Evolutionary conservation across 2,329 filamentous ascomycete species (phyloP), one percentile per base, ranked within the genome.

Genomic region (Dactylonectria estremocensis): DNA sequence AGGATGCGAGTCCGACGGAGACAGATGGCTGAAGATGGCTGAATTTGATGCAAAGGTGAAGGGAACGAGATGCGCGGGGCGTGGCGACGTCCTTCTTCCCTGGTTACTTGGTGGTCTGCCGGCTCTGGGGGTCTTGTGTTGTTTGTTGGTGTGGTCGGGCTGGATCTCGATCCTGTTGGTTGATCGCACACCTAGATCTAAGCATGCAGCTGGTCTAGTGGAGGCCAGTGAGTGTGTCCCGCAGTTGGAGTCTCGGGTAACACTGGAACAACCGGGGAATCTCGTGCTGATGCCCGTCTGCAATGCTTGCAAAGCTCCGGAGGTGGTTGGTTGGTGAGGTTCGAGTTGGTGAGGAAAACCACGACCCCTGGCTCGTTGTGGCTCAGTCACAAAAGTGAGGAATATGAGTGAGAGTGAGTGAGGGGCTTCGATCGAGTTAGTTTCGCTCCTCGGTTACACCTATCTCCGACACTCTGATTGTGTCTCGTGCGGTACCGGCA

Each of bases 211-310:
- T 52, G 48, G 28, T n/a, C 48, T 24, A 52, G 16, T 52, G 8
- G 28, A 18, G 31, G 33, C 50, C 18, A 8, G 40, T 43, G 40
- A n/a, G 40, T 53, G 18, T 53, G 50, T 35, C 50, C 50, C 18
- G 31, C 50, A 53, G 50, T 4, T 53, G 50, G 50, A 53, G 50
- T 53, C 50, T 53, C 50, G 50, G 50, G 50, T 53, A 53, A 53
- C 31, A 53, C 50, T 53, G 50, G 50, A 28, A 20, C 50, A n/a
- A n/a, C 50, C 28, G 49, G 49, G 16, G 28, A 53, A 53, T 35
- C 28, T 53, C 31, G 18, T 13, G 31, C 50, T 35, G 50, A 20
- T 35, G 50, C 28, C 28, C 14, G 31, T 53, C 31, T 35, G 50
- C 50, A 53, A 53, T 8, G 50, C 33, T 33, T 53, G 28, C 14